Evolutionary conservation across 352 stramenopile species (phyloP).

Genomic region (Globisporangium nagaii): DNA sequence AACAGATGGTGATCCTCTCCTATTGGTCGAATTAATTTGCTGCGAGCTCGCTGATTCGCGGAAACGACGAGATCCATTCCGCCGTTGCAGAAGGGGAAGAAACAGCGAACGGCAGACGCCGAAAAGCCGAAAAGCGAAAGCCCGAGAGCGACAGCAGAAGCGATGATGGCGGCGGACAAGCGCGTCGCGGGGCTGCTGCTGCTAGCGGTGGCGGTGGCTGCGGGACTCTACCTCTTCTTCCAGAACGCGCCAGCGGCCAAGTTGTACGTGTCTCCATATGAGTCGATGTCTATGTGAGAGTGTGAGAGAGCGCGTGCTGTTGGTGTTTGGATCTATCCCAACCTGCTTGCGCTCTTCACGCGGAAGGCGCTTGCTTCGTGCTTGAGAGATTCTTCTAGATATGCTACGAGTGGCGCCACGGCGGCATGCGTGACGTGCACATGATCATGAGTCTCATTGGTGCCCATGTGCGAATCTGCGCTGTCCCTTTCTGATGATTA

Average conservation of each 20-base stretch:
- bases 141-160: too few species aligned
- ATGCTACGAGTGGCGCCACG: neutral
- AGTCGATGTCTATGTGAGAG: neutral
- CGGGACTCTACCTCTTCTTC: constrained; percentile 68
- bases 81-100: constrained; percentile 5
- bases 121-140: neutral
- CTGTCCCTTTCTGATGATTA: constrained; percentile 12
- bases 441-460: constrained; percentile 1
- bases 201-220: constrained; percentile 29
- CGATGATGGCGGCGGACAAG: constrained; percentile 7
- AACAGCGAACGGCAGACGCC: neutral
- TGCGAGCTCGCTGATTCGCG: too few species aligned
- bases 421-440: constrained; percentile 1
- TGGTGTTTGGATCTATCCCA: too few species aligned
- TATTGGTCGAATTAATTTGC: too few species aligned
- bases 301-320: neutral
- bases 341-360: neutral
- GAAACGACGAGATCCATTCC: constrained; percentile 5
- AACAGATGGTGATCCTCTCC: too few species aligned
- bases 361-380: neutral
- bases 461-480: neutral
- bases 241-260: constrained; percentile 47
- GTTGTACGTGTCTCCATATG: constrained; percentile 41
- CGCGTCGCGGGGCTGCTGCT: constrained; percentile 37
- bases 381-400: neutral